Base-by-base conservation (phyloP, 2,329 filamentous ascomycete genomes). In the Paraconiothyrium brasiliense region DNA sequence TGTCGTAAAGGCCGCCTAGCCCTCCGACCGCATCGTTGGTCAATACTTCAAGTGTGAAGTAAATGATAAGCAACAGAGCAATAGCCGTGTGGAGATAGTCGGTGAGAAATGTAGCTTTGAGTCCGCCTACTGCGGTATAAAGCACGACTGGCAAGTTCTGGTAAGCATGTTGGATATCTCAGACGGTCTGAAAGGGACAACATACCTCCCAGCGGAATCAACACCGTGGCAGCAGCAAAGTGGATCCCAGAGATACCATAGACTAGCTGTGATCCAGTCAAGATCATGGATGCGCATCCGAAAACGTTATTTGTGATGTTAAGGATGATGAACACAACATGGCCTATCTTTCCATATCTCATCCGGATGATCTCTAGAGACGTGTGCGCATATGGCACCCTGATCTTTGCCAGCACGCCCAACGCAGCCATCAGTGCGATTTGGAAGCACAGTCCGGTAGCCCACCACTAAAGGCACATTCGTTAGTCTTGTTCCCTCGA, bases 201-300 rank as follows among this genome's bases (percentile, higher is more conserved):
- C 57, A 41, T 52, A 64, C 64, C 61, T 60, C 63, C 65, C 10
- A 66, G 61, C 6, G 63, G 77, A 1, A 81, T 59, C 3, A 85
- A 71, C 51, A 85, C 85, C 0, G 82, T 85, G 0, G 83, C 81
- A 0, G 84, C 83, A n/a, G 62, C 46, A 14, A 67, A 57, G 34
- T 65, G 62, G 58, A 67, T 67, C 1, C 63, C 65, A 1, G 65
- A 61, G 57, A 67, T 64, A 3, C 60, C 64, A 80, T 80, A 92
- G 94, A 74, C 92, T 93, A 62, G 91, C 92, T 2, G 92, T 92
- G 14, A 93, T 60, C 93, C 93, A 27, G 92, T 92, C 64, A 97
- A 86, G 43, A 97, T 82, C 92, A 95, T 95, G 54, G 92, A 88
- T 1, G 92, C 94, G 32, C 60, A 62, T 22, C 97, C 93, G 7